Evolutionary conservation across 2,329 filamentous ascomycete genomes (phyloP), one percentile per base, ranked within the genome.

Genomic region (Phialophora tarda): DNA sequence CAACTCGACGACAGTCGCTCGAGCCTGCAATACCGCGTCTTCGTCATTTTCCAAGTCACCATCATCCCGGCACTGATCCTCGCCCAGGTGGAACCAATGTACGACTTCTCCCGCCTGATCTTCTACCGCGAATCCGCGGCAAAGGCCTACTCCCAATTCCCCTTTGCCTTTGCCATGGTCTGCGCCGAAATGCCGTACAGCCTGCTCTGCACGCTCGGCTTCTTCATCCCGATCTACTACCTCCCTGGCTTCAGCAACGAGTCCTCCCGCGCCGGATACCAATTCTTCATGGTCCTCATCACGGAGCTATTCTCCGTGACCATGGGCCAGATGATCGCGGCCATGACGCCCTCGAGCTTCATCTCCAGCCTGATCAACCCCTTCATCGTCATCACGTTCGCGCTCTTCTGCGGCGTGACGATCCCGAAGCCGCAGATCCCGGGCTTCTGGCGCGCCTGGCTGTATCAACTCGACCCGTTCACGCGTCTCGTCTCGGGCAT

Each of bases 291-390:
- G 80, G 80, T 96, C 3, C 83, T 96, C 62, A 84, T 94, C 73
- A 94, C 91, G 0, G 92, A 96, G 76, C 77, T 96, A 57, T 96
- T 97, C 80, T 88, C 90, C 8, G 89, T 96, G 47, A 92, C 91
- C 0, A 81, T 96, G 1, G 92, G 85, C 2, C 93, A 94, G 75
- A 86, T 86, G 64, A 84, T 96, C 4, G 89, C 91, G 0, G 88
- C 93, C 0, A 79, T 94, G 63, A 95, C 92, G 0, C 91, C 93
- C 0, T 88, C 86, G 26, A 87, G 91, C 1, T 92, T 92, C 78
- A 91, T 96, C 72, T 88, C 91, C 0, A 88, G 89, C 14, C 87
- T 94, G 71, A 85, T 92, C 71, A 93, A 96, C 73, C 92, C 93
- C 0, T 91, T 93, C 75, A 81, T 95, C 76, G 89, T 93, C 77